Conservation (phyloP, 2,329 filamentous ascomycete genomes). For the Cladosporium sp. region DNA sequence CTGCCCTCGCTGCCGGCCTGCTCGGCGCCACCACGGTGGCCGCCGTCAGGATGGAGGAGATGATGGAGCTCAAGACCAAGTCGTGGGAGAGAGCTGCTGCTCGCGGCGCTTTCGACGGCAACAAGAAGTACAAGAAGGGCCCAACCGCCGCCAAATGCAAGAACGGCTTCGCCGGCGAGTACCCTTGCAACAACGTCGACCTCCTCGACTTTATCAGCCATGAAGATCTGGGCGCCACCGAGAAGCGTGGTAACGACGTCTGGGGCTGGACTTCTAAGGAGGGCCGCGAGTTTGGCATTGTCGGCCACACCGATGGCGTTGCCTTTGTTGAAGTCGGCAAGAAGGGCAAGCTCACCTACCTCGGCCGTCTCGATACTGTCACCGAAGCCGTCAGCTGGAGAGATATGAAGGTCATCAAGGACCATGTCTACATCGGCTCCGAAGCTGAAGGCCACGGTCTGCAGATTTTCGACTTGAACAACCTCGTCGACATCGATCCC, state of each 20-base stretch:
- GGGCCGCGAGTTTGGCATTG: conserved; percentile 47
- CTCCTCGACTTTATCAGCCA: conserved; percentile 37
- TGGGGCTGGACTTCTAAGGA: conserved; percentile 48
- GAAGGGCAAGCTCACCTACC: conserved; percentile 44
- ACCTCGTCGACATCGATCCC: conserved; percentile 29
- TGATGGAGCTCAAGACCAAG: conserved; percentile 7
- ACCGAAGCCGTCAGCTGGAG: conserved; percentile 32
- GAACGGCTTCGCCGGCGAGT: conserved; percentile 35
- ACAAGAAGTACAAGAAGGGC: conserved; percentile 14
- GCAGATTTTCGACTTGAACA: conserved; percentile 50
- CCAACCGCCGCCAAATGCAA: conserved; percentile 25
- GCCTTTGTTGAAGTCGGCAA: conserved; percentile 46
- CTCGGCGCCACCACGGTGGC: conserved; percentile 11
- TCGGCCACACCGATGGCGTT: conserved; percentile 47
- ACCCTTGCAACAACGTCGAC: conserved; percentile 34
- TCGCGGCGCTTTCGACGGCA: conserved; percentile 9
- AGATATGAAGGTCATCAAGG: conserved; percentile 37
- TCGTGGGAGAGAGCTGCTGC: conserved; percentile 9
- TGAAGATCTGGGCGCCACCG: conserved; percentile 34
- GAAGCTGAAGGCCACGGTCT: conserved; percentile 44
- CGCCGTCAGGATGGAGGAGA: conserved; percentile 9
- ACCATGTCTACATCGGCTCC: conserved; percentile 38
- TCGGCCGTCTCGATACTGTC: conserved; percentile 44
- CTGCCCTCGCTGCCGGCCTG: conserved; percentile 10
- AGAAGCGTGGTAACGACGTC: conserved; percentile 33